Percentiles rank a stretch among this genome's conserved stretches.
phyloP scores from a whole-genome alignment of 352 stramenopile genomes.

The Globisporangium okanoganense region DNA sequence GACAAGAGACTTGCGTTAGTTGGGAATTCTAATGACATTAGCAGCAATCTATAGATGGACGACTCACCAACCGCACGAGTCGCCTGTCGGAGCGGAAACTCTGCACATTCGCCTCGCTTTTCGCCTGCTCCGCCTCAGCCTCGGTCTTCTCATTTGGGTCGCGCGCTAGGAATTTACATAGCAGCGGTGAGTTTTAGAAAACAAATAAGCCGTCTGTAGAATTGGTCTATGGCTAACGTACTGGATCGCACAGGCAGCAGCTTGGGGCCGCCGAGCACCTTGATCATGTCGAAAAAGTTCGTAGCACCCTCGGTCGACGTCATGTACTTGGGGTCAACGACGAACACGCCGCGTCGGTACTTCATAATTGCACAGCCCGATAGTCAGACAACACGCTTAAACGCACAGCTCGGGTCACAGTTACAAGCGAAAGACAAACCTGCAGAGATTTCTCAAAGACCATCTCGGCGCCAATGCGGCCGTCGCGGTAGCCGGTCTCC shows the following conservation, averaged over 20 bases:
- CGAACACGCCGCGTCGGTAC: constrained; percentile 53
- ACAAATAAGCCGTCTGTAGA: too few species aligned
- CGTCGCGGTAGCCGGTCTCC: constrained; percentile 89
- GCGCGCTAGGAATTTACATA: constrained; percentile 23
- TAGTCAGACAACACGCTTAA: too few species aligned
- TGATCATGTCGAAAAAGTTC: constrained; percentile 66
- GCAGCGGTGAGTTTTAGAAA: background rate
- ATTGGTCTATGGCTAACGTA: constrained; percentile 23
- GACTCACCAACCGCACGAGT: constrained; percentile 57
- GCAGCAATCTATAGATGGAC: background rate
- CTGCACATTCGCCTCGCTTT: constrained; percentile 69
- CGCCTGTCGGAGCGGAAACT: constrained; percentile 80
- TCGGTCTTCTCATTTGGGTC: constrained; percentile 45
- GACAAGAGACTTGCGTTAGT: background rate
- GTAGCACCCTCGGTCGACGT: constrained; percentile 23
- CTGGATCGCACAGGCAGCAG: constrained; percentile 50
- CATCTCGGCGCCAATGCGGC: constrained; percentile 66
- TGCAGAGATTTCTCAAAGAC: constrained; percentile 56
- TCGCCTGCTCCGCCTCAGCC: constrained; percentile 45
- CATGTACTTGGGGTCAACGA: constrained; percentile 43
- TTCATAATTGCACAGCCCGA: too few species aligned
- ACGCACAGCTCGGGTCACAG: too few species aligned
- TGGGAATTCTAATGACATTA: background rate
- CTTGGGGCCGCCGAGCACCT: constrained; percentile 50
- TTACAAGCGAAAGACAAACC: constrained; percentile 16